Evolutionary conservation across 257 asterid species (phyloP), one percentile per base, ranked within the genome.

Genomic region (Rubia yunnanensis): DNA sequence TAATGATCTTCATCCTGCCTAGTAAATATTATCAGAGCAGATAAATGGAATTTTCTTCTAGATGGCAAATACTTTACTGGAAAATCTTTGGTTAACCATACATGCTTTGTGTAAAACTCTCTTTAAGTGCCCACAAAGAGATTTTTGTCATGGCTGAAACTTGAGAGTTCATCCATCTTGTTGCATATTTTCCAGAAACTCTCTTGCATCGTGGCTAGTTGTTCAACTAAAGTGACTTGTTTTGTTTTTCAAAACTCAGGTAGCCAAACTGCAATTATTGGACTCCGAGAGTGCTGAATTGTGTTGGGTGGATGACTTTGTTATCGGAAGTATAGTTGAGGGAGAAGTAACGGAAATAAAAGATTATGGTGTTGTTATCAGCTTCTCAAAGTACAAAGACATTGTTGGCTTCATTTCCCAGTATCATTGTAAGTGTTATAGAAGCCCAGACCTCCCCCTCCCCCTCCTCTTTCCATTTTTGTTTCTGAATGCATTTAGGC

Each of bases 391-490:
- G 71, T 79, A 77, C 61, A 72, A 67, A 65, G 91, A 88, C 58
- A 74, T 94, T 57, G 84, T 70, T 76, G 99, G 99, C 69, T 94
- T 94, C 69, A 85, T 94, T 67, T 88, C 99, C 22, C 96, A 80
- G 54, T 65, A 86, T 74, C 99, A 94, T 35, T 76, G 99, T 94
- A 77, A 77, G 97, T 78, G 10, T 41, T 27, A 26, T 53, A 22
- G 6, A 38, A 41, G 60, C 5, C 18, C 35, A 18, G 7, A 57
- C 15, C 30, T 53, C 31, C 8, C 15, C 48, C 14, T 22, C 59
- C 39, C 39, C 38, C 36, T 7, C 63, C 2, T 38, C 39, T 18
- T 6, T 52, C 28, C 14, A 3, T 50, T 50, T 10, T 63, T 7
- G 13, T 41, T 34, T 61, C n/a, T 27, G 18, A 9, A 11, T 7